Base-by-base conservation (phyloP, 441 rosid genomes). In the Populus hybrid region DNA sequence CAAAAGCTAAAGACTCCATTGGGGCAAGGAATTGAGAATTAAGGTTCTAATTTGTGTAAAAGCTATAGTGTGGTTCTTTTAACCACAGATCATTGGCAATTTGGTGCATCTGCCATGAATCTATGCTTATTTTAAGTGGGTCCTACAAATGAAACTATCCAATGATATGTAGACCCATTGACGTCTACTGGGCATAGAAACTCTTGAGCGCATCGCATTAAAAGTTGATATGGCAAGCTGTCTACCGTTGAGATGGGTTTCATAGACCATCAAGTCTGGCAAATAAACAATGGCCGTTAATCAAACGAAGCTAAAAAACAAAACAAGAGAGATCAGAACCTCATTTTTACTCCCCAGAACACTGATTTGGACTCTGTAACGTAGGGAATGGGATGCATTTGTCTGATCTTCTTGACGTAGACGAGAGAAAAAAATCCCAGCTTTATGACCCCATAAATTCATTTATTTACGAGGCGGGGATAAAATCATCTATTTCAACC, bases 401-500 rank as follows among this genome's bases (percentile, higher is more conserved):
- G 92, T 84, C 89, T 24, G 30, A 69, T 24, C 71, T 30, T n/a
- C 16, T 7, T 7, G 42, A 74, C 54, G 46, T 14, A 7, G 14
- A 35, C 6, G 42, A 40, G 12, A 21, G 10, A 76, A 79, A 84
- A 82, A 79, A 54, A 81, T 81, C 83, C 64, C 5, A 67, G 71
- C 30, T 38, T 80, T 73, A 67, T 50, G 16, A 61, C 54, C 10
- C 12, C 26, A 76, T 18, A 26, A 59, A 80, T 72, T 63, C 35
- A 40, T 59, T 73, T 54, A 72, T 86, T 84, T 79, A 64, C 72
- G 69, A 81, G 91, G 88, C 77, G 87, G 70, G 87, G 10, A 86
- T 83, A 77, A 80, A 75, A 69, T 84, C 81, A 69, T 79, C 88
- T 78, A 79, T 87, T 80, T 81, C 84, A 83, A 76, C 88, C 89